Conservation (phyloP, 2,329 filamentous ascomycete species). For the Leptographium wingfieldii region DNA sequence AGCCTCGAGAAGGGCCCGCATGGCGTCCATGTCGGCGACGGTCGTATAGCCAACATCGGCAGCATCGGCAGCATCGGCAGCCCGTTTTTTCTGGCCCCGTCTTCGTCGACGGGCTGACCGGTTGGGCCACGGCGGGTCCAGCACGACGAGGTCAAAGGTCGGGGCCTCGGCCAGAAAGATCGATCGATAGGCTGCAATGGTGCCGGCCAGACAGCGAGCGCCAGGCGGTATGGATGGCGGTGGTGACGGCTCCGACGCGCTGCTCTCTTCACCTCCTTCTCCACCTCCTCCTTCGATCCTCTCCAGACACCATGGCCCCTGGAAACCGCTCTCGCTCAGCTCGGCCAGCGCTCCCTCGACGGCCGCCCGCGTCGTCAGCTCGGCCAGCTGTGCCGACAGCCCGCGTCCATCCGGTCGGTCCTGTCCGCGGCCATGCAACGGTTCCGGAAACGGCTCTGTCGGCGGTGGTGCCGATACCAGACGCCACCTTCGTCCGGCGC, state of each 20-base stretch:
- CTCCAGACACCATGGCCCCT: slow-evolving; percentile 34
- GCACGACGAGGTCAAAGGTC: slow-evolving; percentile 52
- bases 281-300: slow-evolving; percentile 8
- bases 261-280: too few relatives aligned
- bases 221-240: slow-evolving; percentile 25
- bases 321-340: slow-evolving; percentile 18
- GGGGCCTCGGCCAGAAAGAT: slow-evolving; percentile 28
- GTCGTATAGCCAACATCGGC: slow-evolving; percentile 24
- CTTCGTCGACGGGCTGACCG: slow-evolving; percentile 43
- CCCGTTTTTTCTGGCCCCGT: not conserved
- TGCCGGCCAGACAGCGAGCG: slow-evolving; percentile 35
- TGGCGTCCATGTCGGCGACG: slow-evolving; percentile 30
- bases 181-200: slow-evolving; percentile 27
- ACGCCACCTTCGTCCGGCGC: slow-evolving; percentile 15
- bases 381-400: slow-evolving; percentile 36
- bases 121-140: slow-evolving; percentile 77
- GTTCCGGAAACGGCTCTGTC: slow-evolving; percentile 28
- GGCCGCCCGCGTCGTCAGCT: slow-evolving; percentile 38
- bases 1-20: slow-evolving; percentile 34
- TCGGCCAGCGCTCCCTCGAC: slow-evolving; percentile 31
- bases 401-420: not conserved
- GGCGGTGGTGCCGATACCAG: slow-evolving; percentile 33
- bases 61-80: not conserved
- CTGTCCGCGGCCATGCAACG: not conserved
- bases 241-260: not conserved